Evolutionary conservation across 1,284 basidiomycete species (phyloP), one percentile per base, ranked within the genome.

Genomic region (Ustilago cynodontis): DNA sequence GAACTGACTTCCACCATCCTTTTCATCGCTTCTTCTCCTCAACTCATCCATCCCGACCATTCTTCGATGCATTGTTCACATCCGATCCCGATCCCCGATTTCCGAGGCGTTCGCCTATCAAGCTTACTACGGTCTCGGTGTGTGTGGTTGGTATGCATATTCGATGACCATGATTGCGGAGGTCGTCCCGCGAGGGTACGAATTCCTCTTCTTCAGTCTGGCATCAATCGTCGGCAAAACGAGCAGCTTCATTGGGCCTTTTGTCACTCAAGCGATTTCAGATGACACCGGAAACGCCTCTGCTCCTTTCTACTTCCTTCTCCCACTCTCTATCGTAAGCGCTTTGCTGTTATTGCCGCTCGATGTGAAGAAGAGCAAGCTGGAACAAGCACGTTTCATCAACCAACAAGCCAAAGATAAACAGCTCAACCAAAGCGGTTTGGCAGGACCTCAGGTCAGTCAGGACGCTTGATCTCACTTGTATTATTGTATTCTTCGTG

Each of bases 151-250:
- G 88, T 94, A 93, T 82, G 92, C 93, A 0, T 93, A 92, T 82
- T 90, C 92, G 20, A 92, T 93, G 86, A 93, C 93, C 0, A 92
- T 93, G 92, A 93, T 94, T 64, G 92, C 91, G 80, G 92, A 93
- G 79, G 92, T 93, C 9, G 91, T 91, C 16, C 93, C 93, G 13
- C 86, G 90, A 29, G 75, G 82, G 22, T 82, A 78, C 68, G 82
- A 86, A 52, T 92, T 92, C 85, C 87, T 92, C 22, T 93, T 93
- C 87, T 93, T 93, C 82, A 90, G 91, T 16, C 85, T 93, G n/a
- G 92, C 92, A 81, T 92, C 91, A 14, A 90, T 92, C 68, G 90
- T 59, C 52, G 60, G 82, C 3, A 93, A 77, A 50, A 71, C 72
- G 7, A 47, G 39, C 7, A 55, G 92, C 8, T 92, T 92, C 58